phyloP scores from a whole-genome alignment of 305 asterid species.

The Stenogyne calaminthoides region DNA sequence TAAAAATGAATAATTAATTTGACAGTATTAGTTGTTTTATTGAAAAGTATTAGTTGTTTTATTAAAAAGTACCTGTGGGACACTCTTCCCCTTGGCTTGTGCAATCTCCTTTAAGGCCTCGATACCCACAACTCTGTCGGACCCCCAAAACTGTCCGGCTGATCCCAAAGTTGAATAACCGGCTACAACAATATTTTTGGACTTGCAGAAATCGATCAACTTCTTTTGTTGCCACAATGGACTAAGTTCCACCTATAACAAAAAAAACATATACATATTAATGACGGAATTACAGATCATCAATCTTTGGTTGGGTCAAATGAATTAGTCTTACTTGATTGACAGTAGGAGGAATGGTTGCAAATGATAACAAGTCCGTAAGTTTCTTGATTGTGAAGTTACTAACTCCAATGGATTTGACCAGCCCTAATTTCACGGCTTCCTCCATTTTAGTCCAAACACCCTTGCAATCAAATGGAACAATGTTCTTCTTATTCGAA shows the following conservation, averaged over 20 bases:
- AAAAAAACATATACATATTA: not conserved
- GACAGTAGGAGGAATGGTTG: constrained; percentile 35
- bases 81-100: constrained; percentile 35
- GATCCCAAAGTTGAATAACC: constrained; percentile 63
- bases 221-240: constrained; percentile 85
- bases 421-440: constrained; percentile 53
- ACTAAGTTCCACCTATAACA: constrained; percentile 65
- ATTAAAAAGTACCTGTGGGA: constrained; percentile 34
- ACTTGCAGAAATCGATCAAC: constrained; percentile 26
- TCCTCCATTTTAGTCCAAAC: constrained; percentile 82
- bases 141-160: constrained; percentile 22
- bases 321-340: constrained; percentile 49
- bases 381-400: constrained; percentile 65
- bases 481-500: constrained; percentile 50
- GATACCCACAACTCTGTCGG: not conserved
- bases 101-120: not conserved
- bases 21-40: too few species aligned
- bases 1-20: too few species aligned
- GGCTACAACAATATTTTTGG: constrained; percentile 46
- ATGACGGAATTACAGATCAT: too few species aligned
- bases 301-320: too few species aligned
- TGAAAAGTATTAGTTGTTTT: too few species aligned
- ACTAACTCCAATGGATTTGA: constrained; percentile 70
- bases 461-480: constrained; percentile 49
- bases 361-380: constrained; percentile 32